These are phyloP conservation scores for Gossypium trilobum DNA, from an alignment of 441 rosid species.

Conservation along the genomic window DNA sequence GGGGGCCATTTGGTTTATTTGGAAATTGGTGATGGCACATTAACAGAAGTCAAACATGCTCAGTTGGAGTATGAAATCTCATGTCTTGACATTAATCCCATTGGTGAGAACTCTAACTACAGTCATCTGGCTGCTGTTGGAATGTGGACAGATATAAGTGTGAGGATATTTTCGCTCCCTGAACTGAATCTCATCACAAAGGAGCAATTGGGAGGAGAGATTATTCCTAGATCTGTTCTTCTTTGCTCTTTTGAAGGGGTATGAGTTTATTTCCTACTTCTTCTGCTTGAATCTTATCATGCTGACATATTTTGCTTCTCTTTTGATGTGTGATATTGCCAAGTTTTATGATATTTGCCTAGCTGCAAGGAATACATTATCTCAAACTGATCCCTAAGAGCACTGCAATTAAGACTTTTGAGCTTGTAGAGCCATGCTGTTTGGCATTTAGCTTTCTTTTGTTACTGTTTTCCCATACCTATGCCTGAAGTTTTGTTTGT, in stretches of 20 bases:
- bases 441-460: not conserved
- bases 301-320: not conserved
- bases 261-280: slow-evolving; percentile 19
- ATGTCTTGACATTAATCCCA: slow-evolving; percentile 89
- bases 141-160: slow-evolving; percentile 99
- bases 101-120: slow-evolving; percentile 63
- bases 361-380: not conserved
- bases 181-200: slow-evolving; percentile 75
- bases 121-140: slow-evolving; percentile 95
- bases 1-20: slow-evolving; percentile 89
- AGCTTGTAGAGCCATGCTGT: not conserved
- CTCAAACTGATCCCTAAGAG: not conserved
- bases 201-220: slow-evolving; percentile 92
- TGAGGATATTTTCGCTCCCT: slow-evolving; percentile 78
- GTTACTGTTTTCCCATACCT: not conserved
- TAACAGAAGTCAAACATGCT: slow-evolving; percentile 61
- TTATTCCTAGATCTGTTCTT: slow-evolving; percentile 90
- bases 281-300: not conserved
- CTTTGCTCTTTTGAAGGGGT: slow-evolving; percentile 98
- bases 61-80: slow-evolving; percentile 81
- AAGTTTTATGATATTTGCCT: not conserved
- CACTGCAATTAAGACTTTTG: not conserved
- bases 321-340: not conserved
- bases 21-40: slow-evolving; percentile 77
- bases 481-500: not conserved